Evolutionary conservation across 2,329 filamentous ascomycete species (phyloP), one percentile per base, ranked within the genome.

Genomic region (Ophiostoma piceae): DNA sequence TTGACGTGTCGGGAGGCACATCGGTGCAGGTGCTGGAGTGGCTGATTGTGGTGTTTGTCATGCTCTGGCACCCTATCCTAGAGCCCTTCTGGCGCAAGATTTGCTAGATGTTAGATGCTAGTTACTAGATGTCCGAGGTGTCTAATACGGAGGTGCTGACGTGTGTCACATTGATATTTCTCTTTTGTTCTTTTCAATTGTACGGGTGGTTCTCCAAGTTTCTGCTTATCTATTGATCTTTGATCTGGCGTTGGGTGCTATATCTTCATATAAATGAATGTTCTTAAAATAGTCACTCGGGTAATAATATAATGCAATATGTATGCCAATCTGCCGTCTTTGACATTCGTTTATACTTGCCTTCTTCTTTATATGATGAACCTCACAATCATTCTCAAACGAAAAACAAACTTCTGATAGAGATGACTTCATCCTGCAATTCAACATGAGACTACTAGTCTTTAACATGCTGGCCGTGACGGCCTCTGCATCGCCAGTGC

Each of bases 11-110:
- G 12, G 73, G 72, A 32, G 73, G 73, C 66, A 68, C 51, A 7
- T 66, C 74, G 12, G 54, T 74, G 54, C 73, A 73, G 69, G 70
- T 73, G 26, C 71, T 75, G 39, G 68, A 71, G 70, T 75, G 74
- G 74, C 39, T 75, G 14, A 66, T 73, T 32, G 74, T 75, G 1
- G 60, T 65, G 1, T 68, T 74, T 29, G 70, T 72, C 35, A 67
- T 74, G 22, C 51, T 68, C 12, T 74, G 74, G 74, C 73, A 75
- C 47, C 47, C 70, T 29, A 62, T 73, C 12, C 69, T 74, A 22
- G 68, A 66, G n/a, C 47, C 67, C 6, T 57, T 73, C 19, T 74
- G 72, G 72, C 68, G 64, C 7, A 67, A 60, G 64, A 8, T 71
- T 4, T 37, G 68, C 37, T 70, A 65, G 62, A 16, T 43, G 22